Conservation (phyloP, 2,329 filamentous ascomycete species). For the Chaetomium sp. region DNA sequence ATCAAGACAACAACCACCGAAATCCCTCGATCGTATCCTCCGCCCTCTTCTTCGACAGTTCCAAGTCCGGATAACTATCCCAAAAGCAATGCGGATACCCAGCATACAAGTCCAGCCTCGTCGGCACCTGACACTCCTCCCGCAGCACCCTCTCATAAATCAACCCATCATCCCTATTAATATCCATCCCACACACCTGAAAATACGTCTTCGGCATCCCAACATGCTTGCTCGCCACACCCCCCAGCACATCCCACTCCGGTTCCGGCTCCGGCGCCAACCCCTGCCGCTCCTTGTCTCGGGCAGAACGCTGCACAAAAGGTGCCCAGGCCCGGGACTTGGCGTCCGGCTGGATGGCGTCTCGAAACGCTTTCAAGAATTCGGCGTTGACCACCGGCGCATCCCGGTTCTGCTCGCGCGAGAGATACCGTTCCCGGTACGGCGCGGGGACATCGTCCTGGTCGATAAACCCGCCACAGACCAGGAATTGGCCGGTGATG, state of each 20-base stretch:
- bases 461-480: slow-evolving; percentile 4
- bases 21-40: slow-evolving; percentile 1
- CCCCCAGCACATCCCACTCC: not conserved
- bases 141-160: slow-evolving; percentile 6
- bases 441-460: slow-evolving; percentile 25
- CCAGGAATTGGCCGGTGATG: not conserved
- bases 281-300: not conserved
- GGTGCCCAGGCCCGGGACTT: slow-evolving; percentile 2
- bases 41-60: slow-evolving; percentile 1
- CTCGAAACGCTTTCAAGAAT: slow-evolving; percentile 16
- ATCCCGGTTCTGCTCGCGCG: slow-evolving; percentile 36
- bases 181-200: slow-evolving; percentile 6
- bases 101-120: slow-evolving; percentile 3
- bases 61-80: slow-evolving; percentile 5
- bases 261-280: not conserved
- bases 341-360: not conserved
- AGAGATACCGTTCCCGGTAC: slow-evolving; percentile 35
- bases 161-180: slow-evolving; percentile 5
- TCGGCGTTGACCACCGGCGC: slow-evolving; percentile 29
- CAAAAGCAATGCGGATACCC: slow-evolving; percentile 7
- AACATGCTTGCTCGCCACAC: not conserved
- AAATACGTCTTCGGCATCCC: slow-evolving; percentile 6
- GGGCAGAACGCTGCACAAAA: not conserved
- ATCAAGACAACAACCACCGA: slow-evolving; percentile 1
- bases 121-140: slow-evolving; percentile 4